A percentile compares a stretch with the other conserved stretches of the same genome.
Conservation (phyloP, 805 yeast genomes). For the Cyberlindnera samutprakarnensis region DNA sequence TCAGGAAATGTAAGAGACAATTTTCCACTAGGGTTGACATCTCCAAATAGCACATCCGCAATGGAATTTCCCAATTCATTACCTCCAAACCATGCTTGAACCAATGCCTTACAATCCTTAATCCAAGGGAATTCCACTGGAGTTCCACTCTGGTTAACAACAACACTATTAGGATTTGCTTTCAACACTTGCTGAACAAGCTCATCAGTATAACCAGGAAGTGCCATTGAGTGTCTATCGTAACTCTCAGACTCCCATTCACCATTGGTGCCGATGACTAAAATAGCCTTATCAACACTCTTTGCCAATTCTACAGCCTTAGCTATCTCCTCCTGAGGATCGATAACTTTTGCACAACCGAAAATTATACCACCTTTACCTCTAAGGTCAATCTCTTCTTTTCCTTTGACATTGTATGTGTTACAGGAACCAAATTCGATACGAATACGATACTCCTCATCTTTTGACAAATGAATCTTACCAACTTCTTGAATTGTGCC, state of each 20-base stretch:
- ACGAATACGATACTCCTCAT: conserved; percentile 33
- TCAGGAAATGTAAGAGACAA: conserved; percentile 49
- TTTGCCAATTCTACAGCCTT: conserved; percentile 34
- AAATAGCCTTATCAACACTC: conserved; percentile 42
- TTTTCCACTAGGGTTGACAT: conserved; percentile 53
- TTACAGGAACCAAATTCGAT: conserved; percentile 44
- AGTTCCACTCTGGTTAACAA: conserved; percentile 54
- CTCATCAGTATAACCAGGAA: conserved; percentile 41
- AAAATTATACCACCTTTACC: conserved; percentile 28
- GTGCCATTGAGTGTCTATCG: conserved; percentile 42
- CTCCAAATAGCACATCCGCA: conserved; percentile 49
- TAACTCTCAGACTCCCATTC: conserved; percentile 59
- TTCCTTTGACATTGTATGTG: conserved; percentile 19
- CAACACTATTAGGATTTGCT: conserved; percentile 42
- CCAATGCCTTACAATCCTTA: conserved; percentile 31
- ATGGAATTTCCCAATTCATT: conserved; percentile 50
- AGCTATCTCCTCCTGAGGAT: conserved; percentile 13
- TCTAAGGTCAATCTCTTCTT: conserved; percentile 24
- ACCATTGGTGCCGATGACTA: conserved; percentile 42
- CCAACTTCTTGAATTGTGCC: conserved; percentile 44
- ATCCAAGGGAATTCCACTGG: conserved; percentile 56
- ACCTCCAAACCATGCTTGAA: conserved; percentile 55
- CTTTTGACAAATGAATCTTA: conserved; percentile 30
- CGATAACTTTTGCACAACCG: conserved; percentile 22
- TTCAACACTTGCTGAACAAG: conserved; percentile 36